A percentile compares a stretch with the other conserved stretches of the same genome.
Conservation (phyloP, 495 filamentous ascomycete genomes). For the Aspergillus nidulans region DNA sequence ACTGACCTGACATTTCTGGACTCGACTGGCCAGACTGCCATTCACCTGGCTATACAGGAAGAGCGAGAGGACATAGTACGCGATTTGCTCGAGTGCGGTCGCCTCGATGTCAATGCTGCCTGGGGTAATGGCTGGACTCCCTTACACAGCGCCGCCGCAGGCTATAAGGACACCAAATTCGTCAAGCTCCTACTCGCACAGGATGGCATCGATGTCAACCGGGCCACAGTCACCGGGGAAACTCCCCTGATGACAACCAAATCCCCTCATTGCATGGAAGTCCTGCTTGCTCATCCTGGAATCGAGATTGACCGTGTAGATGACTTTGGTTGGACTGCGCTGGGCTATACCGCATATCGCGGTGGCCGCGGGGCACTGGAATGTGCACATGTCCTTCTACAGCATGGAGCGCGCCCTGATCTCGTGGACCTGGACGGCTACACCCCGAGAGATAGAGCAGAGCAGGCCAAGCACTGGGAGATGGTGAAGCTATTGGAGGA, state of each 20-base stretch:
- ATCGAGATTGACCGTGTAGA: background rate
- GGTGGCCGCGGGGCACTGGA: background rate
- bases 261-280: background rate
- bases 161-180: background rate
- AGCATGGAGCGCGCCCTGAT: background rate
- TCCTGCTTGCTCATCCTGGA: background rate
- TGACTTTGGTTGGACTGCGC: background rate
- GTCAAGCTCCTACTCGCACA: background rate
- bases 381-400: background rate
- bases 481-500: background rate
- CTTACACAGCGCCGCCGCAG: background rate
- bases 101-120: background rate
- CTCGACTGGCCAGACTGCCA: background rate
- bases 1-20: background rate
- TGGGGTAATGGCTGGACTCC: background rate
- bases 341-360: background rate
- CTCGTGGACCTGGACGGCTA: background rate
- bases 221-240: background rate
- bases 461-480: background rate
- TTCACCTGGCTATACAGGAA: background rate
- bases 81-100: background rate
- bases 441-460: slow-evolving; percentile 1
- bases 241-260: background rate
- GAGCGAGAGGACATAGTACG: background rate
- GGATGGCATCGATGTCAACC: background rate